phyloP scores from a whole-genome alignment of 305 asterid species.

The Ajuga reptans region DNA sequence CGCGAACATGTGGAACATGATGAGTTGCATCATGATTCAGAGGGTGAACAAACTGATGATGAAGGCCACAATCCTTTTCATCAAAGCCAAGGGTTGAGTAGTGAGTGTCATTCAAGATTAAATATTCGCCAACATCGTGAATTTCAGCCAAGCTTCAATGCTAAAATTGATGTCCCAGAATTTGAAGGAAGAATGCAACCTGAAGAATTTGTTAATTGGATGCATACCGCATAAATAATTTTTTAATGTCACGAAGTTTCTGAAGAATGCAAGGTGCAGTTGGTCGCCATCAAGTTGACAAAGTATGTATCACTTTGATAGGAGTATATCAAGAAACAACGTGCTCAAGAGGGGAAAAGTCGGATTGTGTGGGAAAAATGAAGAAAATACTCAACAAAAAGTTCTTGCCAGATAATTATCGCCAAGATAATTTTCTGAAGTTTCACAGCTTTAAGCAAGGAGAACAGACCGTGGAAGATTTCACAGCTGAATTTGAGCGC shows the following conservation, averaged over 20 bases:
- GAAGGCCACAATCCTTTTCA: too few relatives aligned
- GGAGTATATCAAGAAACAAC: neutral
- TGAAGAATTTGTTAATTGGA: neutral
- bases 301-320: neutral
- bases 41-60: too few relatives aligned
- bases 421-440: neutral
- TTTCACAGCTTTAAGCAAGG: neutral
- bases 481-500: neutral
- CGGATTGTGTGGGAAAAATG: neutral
- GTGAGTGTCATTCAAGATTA: too few relatives aligned
- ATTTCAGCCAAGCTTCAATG: too few relatives aligned
- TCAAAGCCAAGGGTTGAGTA: too few relatives aligned
- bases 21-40: too few relatives aligned
- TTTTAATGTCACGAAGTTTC: neutral
- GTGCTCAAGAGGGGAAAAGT: neutral
- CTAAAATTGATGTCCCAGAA: too few relatives aligned
- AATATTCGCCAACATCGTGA: too few relatives aligned
- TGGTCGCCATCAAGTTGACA: neutral
- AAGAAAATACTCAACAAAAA: neutral
- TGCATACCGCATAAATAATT: neutral
- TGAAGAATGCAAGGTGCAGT: neutral
- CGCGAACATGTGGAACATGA: too few relatives aligned
- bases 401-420: neutral
- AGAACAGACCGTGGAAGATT: neutral
- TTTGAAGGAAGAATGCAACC: neutral